A percentile compares a stretch with the other conserved stretches of the same genome.
These are phyloP conservation scores for Neopestalotiopsis sp. DNA, from an alignment of 2,329 filamentous ascomycete genomes.

Conservation along the genomic window DNA sequence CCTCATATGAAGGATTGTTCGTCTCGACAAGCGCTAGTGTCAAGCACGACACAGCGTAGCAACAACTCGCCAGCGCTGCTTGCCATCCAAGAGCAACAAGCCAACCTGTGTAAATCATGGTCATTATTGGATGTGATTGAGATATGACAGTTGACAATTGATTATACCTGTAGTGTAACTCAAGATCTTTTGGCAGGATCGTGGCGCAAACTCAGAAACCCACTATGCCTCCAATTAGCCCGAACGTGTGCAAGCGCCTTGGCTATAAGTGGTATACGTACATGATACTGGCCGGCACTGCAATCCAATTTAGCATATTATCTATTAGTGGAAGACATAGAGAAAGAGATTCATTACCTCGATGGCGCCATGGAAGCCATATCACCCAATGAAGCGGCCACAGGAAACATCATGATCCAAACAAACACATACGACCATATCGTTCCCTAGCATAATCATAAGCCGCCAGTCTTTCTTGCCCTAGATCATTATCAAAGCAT, in stretches of 20 bases:
- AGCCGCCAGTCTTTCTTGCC: neutral
- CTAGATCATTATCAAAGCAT: neutral
- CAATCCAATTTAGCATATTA: neutral
- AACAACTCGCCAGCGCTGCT: neutral
- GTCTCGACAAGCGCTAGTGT: neutral
- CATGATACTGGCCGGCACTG: neutral
- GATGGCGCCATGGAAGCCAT: neutral
- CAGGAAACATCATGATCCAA: neutral
- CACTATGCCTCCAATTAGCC: neutral
- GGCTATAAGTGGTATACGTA: neutral
- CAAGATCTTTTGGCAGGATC: neutral
- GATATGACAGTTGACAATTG: neutral
- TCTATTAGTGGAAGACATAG: neutral
- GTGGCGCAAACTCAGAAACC: neutral
- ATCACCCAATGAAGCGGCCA: neutral
- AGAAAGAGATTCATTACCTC: neutral
- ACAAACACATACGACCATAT: neutral
- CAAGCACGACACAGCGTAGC: neutral
- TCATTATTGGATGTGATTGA: neutral
- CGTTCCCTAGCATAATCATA: neutral
- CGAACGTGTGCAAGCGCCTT: neutral
- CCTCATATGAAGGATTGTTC: neutral
- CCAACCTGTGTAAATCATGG: neutral
- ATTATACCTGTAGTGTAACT: neutral
- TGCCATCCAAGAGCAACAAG: neutral